Percentiles rank a stretch among this genome's conserved stretches.
Conservation (phyloP, 108 stramenopile species). For the Cyclotella sp. region DNA sequence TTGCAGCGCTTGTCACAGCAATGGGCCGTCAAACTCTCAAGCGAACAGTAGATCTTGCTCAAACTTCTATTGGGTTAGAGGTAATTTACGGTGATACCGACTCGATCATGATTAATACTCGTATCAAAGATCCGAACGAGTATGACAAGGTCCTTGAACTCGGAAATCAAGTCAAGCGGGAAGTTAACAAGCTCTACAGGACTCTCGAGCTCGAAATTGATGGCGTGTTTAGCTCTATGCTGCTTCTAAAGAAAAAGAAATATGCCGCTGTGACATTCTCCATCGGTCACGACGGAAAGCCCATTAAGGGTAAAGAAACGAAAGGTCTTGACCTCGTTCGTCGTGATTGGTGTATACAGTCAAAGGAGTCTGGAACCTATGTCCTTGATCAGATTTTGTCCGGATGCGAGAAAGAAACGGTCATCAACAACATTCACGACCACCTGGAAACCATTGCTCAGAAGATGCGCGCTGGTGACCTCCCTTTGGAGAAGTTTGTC, state of each 20-base stretch:
- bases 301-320: slow-evolving; percentile 77
- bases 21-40: slow-evolving; percentile 99
- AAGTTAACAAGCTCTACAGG: slow-evolving; percentile 98
- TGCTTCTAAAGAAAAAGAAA: slow-evolving; percentile 99
- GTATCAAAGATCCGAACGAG: slow-evolving; percentile 75
- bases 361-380: slow-evolving; percentile 92
- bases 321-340: slow-evolving; percentile 99
- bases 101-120: slow-evolving; percentile 99
- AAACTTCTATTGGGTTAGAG: slow-evolving; percentile 92
- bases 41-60: slow-evolving; percentile 94
- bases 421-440: slow-evolving; percentile 88
- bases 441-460: slow-evolving; percentile 91
- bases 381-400: slow-evolving; percentile 96
- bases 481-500: slow-evolving; percentile 91
- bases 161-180: slow-evolving; percentile 93
- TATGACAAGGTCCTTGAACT: slow-evolving; percentile 75
- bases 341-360: slow-evolving; percentile 99
- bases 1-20: slow-evolving; percentile 97
- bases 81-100: slow-evolving; percentile 99
- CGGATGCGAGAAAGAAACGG: slow-evolving; percentile 85
- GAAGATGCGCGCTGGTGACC: slow-evolving; percentile 84
- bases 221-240: slow-evolving; percentile 96
- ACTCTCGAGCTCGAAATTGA: slow-evolving; percentile 98
- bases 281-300: slow-evolving; percentile 74
- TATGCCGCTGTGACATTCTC: slow-evolving; percentile 94